Percentiles rank a stretch among this genome's conserved stretches.
phyloP scores from a whole-genome alignment of 345 rosid genomes.

The Melaleuca alternifolia region DNA sequence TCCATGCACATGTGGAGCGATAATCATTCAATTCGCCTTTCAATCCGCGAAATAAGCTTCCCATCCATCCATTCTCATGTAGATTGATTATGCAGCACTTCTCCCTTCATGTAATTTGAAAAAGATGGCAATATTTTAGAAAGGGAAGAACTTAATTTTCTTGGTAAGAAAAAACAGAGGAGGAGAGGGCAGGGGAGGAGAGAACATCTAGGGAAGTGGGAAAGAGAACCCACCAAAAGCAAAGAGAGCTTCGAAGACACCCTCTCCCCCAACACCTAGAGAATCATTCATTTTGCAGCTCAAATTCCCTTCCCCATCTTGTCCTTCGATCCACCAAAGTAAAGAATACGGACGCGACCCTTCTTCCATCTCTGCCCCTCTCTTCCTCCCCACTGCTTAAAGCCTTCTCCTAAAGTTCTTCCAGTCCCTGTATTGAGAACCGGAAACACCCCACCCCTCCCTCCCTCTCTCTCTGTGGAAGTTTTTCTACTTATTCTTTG shows the following conservation, averaged over 20 bases:
- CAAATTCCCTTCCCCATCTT: constrained; percentile 27
- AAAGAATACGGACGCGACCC: constrained; percentile 22
- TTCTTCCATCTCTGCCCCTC: constrained; percentile 24
- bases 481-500: neutral
- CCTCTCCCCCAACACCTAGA: neutral
- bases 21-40: neutral
- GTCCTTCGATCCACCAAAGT: constrained; percentile 34
- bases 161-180: neutral
- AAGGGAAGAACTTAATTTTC: neutral
- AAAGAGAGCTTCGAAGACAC: constrained; percentile 29
- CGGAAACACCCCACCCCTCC: constrained; percentile 26
- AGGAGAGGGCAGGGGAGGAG: constrained; percentile 21
- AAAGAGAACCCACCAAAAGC: constrained; percentile 30
- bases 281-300: neutral
- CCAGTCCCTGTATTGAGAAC: constrained; percentile 49
- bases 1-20: neutral
- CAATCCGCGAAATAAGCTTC: neutral
- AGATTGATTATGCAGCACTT: neutral
- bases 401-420: constrained; percentile 30
- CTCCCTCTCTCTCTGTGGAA: neutral
- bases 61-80: neutral
- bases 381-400: neutral
- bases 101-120: neutral
- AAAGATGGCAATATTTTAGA: neutral
- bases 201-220: constrained; percentile 70